Evolutionary conservation across 1,284 basidiomycete genomes (phyloP), one percentile per base, ranked within the genome.

Genomic region (Filobasidium uniguttulatum): DNA sequence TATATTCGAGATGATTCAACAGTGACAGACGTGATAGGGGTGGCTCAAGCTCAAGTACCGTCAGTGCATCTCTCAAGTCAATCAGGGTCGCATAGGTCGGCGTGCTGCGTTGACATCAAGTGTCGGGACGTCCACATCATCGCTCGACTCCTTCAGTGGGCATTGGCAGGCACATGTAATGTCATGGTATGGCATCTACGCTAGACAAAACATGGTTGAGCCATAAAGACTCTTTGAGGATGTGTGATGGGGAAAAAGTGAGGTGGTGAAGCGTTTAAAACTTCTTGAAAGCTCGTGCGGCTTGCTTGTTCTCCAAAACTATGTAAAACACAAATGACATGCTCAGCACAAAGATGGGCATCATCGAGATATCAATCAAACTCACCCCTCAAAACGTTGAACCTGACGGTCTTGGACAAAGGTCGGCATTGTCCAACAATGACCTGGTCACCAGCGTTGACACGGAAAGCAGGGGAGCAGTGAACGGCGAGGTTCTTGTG

Each of bases 401-500:
- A 97, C 51, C 93, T 86, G 62, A 98, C 91, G 46, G 93, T 97
- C 77, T 99, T 99, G 60, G 93, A 98, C 66, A 99, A 75, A 63
- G 94, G 94, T 68, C 94, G 85, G 79, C 94, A 98, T 81, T 99
- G 94, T 52, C 91, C 93, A 62, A 97, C 90, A 63, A 91, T 97
- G 62, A 98, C 93, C 58, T 77, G 75, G 71, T 99, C 94, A 53
- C 93, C 93, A 46, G 79, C 34, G 66, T 91, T 87, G 54, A 85
- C 84, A 78, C 94, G 94, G 88, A 99, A 98, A 54, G 91, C 90
- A 51, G 94, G 94, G 47, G 91, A 97, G 65, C 88, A 81, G 72
- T 99, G 94, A 52, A 82, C 94, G 46, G 93, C 85, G 67, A 98
- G 73, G 79, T 99, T 99, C 78, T 93, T 94, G 80, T 99, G 94